Percentiles rank a stretch among this genome's conserved stretches.
Evolutionary conservation across 2,329 filamentous ascomycete genomes (phyloP).

Genomic region (Colletotrichum gloeosporioides): DNA sequence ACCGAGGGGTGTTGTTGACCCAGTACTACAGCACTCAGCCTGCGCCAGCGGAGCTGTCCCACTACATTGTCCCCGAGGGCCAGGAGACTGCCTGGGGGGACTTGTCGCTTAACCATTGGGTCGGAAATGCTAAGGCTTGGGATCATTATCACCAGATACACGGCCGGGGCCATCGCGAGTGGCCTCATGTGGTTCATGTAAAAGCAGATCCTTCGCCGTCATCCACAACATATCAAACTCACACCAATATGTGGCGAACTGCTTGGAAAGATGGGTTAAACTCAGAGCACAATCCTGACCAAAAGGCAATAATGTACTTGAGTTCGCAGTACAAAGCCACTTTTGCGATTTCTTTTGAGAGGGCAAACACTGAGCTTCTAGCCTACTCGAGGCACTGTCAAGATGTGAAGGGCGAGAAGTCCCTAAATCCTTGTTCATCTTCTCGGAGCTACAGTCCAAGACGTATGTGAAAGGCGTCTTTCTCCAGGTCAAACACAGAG

Average conservation of each 20-base stretch:
- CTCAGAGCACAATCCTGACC: accelerated
- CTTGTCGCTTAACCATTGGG: neutral
- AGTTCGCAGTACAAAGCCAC: neutral
- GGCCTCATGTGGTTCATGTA: neutral
- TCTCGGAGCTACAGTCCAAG: too few relatives aligned
- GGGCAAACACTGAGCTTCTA: neutral
- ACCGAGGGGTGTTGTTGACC: neutral
- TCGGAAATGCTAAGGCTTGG: neutral
- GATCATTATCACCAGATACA: neutral
- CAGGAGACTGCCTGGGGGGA: neutral
- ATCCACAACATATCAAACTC: accelerated
- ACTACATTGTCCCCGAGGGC: neutral
- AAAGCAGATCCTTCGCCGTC: neutral
- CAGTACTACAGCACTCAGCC: neutral
- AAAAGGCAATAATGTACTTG: neutral
- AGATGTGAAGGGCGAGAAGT: too few relatives aligned
- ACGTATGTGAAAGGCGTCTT: too few relatives aligned
- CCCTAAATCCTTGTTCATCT: too few relatives aligned
- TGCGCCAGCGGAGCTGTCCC: neutral
- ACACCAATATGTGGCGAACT: neutral
- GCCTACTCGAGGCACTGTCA: too few relatives aligned
- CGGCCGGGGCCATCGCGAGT: neutral
- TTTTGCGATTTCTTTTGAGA: neutral
- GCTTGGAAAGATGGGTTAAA: neutral
- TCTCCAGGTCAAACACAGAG: too few relatives aligned